phyloP scores from a whole-genome alignment of 2,329 filamentous ascomycete genomes.

The Periglandula ipomoeae region DNA sequence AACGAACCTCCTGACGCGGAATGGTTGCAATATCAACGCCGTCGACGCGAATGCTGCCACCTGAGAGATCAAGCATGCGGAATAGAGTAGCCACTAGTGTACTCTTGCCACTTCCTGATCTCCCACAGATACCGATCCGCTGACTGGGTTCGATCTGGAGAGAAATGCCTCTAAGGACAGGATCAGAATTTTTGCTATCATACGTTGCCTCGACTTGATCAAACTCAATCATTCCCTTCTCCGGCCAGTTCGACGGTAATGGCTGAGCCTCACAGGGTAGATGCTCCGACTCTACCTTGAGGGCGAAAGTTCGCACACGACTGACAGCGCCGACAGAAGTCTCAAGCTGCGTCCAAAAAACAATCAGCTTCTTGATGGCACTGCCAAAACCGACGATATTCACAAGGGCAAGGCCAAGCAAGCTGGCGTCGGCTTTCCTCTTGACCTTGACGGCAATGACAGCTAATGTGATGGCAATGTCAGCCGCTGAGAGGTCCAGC shows the following conservation, averaged over 20 bases:
- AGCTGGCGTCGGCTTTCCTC: conserved; percentile 16
- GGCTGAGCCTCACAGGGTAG: conserved; percentile 10
- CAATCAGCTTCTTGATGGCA: conserved; percentile 21
- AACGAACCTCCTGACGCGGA: conserved; percentile 14
- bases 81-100: conserved; percentile 33
- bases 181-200: conserved; percentile 5
- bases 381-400: conserved; percentile 21
- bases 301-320: conserved; percentile 18
- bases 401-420: conserved; percentile 18
- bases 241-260: conserved; percentile 17
- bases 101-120: conserved; percentile 27
- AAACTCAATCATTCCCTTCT: conserved; percentile 17
- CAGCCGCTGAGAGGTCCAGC: conserved; percentile 35
- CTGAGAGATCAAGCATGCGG: conserved; percentile 33
- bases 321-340: conserved; percentile 18
- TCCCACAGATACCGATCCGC: conserved; percentile 34
- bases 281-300: conserved; percentile 16
- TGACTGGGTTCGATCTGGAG: conserved; percentile 22
- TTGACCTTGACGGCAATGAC: conserved; percentile 33
- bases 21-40: conserved; percentile 25
- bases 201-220: conserved; percentile 22
- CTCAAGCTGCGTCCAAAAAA: conserved; percentile 22
- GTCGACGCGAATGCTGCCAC: conserved; percentile 36
- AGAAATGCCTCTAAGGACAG: conserved; percentile 19
- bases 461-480: conserved; percentile 31